Percentiles rank a stretch among this genome's conserved stretches.
Conservation (phyloP, 1,284 basidiomycete species). For the Malassezia dermatis region DNA sequence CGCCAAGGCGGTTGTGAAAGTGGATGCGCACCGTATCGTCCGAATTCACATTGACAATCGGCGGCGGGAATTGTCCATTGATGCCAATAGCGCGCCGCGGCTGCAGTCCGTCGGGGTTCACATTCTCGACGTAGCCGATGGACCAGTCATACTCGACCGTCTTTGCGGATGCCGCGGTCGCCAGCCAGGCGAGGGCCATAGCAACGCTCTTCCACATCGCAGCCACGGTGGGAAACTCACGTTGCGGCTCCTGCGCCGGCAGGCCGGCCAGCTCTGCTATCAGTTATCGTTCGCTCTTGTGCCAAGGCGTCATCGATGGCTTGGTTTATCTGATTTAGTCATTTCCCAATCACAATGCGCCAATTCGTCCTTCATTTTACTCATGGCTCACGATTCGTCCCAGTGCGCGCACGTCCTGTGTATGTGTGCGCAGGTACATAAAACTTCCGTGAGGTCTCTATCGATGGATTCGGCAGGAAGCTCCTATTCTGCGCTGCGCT, state of each 20-base stretch:
- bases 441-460: not conserved
- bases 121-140: slow-evolving; percentile 52
- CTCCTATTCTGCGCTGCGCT: not conserved
- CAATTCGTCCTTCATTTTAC: too few relatives aligned
- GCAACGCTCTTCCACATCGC: not conserved
- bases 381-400: too few relatives aligned
- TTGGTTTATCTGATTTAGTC: not conserved
- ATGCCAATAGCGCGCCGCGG: slow-evolving; percentile 19
- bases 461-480: not conserved
- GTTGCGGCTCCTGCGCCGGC: too few relatives aligned
- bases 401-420: too few relatives aligned
- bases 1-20: slow-evolving; percentile 18
- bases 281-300: not conserved
- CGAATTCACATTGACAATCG: slow-evolving; percentile 20
- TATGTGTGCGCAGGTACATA: too few relatives aligned
- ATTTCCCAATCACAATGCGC: not conserved
- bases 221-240: not conserved
- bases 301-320: not conserved
- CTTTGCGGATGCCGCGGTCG: not conserved
- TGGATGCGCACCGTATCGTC: slow-evolving; percentile 19
- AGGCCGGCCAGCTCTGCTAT: too few relatives aligned
- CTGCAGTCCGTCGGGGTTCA: slow-evolving; percentile 41
- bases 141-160: slow-evolving; percentile 54
- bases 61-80: slow-evolving; percentile 11
- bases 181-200: not conserved